Evolutionary conservation across 225 moss, liverwort and hornwort species (phyloP), one percentile per base, ranked within the genome.

Genomic region (Marchantia polymorpha): DNA sequence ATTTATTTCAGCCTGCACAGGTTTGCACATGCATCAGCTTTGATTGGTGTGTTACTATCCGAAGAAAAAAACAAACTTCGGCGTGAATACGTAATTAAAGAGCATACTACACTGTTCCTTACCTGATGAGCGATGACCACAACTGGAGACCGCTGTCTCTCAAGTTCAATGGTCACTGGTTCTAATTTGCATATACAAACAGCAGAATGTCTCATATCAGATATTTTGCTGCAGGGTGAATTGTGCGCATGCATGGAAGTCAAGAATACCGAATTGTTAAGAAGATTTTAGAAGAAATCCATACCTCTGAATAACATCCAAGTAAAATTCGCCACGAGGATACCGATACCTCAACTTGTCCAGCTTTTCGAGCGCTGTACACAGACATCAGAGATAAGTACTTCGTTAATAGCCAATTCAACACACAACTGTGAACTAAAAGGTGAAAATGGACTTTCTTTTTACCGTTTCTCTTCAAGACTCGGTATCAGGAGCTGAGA

Each of bases 111-210:
- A 7, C 9, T 25, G 39, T 8, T 65, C 63, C 82, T 86, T 80
- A 93, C 97, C 84, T 99, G 95, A 84, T 99, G 99, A 66, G 99
- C 99, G 68, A 99, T 92, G 82, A 99, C 93, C 25, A 99, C 95
- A 79, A 99, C 99, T 29, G 99, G 93, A 26, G 99, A 95, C 10
- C 95, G 93, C 78, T 99, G 99, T 79, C 99, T 91, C 85, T 99
- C 99, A 68, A 99, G 90, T 87, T 99, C 99, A 84, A 99, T 91
- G 81, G 95, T 95, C 68, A 95, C 99, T 78, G 95, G 95, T 84
- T 99, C 99, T 83, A 95, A 89, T 84, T 94, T 99, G 91, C 75
- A 83, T 20, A 78, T 47, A 20, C 14, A 46, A n/a, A 13, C 49
- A 47, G 15, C 46, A 71, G 70, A 71, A 39, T 10, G n/a, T n/a